Percentiles rank a stretch among this genome's conserved stretches.
Conservation (phyloP, 345 rosid genomes). For the Salix arbutifolia region DNA sequence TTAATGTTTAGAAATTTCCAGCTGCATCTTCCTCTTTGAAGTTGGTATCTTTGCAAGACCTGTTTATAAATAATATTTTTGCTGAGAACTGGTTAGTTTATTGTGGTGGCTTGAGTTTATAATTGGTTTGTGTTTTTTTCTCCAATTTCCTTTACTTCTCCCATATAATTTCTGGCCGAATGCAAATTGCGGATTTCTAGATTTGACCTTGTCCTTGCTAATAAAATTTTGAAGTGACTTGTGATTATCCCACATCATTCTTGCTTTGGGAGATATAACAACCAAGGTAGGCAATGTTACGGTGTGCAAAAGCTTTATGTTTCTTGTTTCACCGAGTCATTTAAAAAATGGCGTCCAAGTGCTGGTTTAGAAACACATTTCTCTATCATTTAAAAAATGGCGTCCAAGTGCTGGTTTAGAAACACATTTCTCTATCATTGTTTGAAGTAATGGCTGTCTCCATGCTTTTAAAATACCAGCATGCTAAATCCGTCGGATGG, state of each 20-base stretch:
- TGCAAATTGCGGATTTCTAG: not conserved
- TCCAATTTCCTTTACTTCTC: not conserved
- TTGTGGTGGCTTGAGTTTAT: not conserved
- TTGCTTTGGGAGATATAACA: too few relatives aligned
- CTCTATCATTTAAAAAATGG: not conserved
- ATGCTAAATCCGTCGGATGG: not conserved
- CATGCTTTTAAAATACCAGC: not conserved
- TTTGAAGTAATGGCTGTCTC: not conserved
- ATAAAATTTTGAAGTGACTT: too few relatives aligned
- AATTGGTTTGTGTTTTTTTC: too few relatives aligned
- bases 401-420: not conserved
- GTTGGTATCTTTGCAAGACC: not conserved
- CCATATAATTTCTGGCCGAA: not conserved
- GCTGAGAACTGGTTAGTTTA: not conserved
- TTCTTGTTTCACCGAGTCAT: not conserved
- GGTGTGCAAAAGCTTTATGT: too few relatives aligned
- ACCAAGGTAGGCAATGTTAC: too few relatives aligned
- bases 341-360: too few relatives aligned
- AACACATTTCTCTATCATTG: not conserved
- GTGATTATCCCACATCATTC: too few relatives aligned
- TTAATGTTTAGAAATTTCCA: not conserved
- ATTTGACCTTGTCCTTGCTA: not conserved
- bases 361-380: not conserved
- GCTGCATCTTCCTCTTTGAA: not conserved
- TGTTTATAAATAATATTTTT: not conserved